A percentile compares a stretch with the other conserved stretches of the same genome.
These are phyloP conservation scores for Exophiala dermatitidis DNA, from an alignment of 2,329 filamentous ascomycete species.

Conservation along the genomic window DNA sequence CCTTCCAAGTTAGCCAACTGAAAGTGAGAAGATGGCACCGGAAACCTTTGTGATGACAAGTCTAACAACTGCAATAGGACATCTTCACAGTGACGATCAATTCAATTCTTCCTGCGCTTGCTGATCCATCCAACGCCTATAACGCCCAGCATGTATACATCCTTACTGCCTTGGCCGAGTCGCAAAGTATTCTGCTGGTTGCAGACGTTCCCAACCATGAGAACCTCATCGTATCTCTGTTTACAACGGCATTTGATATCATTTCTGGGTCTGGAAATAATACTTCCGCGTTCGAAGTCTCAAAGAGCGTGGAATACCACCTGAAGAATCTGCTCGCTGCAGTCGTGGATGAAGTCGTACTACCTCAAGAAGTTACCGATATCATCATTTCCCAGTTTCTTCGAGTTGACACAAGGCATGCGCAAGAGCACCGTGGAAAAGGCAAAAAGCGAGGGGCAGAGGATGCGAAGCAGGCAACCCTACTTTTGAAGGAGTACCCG, in stretches of 20 bases:
- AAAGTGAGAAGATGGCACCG: constrained; percentile 57
- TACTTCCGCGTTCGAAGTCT: constrained; percentile 69
- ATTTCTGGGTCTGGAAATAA: constrained; percentile 70
- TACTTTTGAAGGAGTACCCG: constrained; percentile 80
- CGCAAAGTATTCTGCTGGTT: constrained; percentile 89
- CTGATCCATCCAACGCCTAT: constrained; percentile 81
- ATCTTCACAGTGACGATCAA: constrained; percentile 87
- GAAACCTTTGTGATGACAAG: neutral
- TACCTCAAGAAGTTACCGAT: constrained; percentile 79
- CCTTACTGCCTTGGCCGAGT: constrained; percentile 76
- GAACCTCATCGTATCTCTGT: constrained; percentile 69
- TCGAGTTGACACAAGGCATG: constrained; percentile 64
- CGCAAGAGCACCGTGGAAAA: constrained; percentile 52
- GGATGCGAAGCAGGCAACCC: constrained; percentile 72
- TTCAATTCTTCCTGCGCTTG: constrained; percentile 73
- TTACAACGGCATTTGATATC: constrained; percentile 85
- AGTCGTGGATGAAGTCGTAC: constrained; percentile 76
- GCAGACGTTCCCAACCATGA: constrained; percentile 80
- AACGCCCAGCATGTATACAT: constrained; percentile 91
- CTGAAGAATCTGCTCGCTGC: constrained; percentile 80
- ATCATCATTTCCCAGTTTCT: constrained; percentile 94
- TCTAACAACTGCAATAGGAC: constrained; percentile 50
- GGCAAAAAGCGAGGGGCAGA: constrained; percentile 46
- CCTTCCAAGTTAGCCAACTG: constrained; percentile 80
- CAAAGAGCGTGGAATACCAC: constrained; percentile 88